These are phyloP conservation scores for Pythium pyrilobum DNA, from an alignment of 352 stramenopile species.

Conservation along the genomic window DNA sequence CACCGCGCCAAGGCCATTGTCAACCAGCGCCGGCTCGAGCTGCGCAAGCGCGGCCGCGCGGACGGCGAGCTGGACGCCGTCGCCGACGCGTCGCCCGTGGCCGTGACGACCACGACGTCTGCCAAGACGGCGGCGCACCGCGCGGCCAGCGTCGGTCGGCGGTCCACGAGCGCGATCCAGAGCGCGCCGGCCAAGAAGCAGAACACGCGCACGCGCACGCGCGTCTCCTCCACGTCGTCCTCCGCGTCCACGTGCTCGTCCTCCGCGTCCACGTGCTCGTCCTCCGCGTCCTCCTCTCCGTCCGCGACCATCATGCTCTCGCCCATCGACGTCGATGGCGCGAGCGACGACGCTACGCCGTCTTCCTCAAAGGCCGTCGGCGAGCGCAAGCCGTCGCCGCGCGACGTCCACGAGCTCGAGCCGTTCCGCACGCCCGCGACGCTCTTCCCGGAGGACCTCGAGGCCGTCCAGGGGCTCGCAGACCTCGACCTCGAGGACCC, in stretches of 20 bases:
- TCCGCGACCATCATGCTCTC: slow-evolving; percentile 14
- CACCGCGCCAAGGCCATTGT: slow-evolving; percentile 29
- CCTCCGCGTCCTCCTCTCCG: no score
- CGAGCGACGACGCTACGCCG: background rate
- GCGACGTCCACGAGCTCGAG: slow-evolving; percentile 15
- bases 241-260: no score
- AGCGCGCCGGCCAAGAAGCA: background rate
- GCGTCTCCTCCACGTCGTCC: no score
- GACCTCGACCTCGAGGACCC: background rate
- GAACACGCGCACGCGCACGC: no score
- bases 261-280: no score
- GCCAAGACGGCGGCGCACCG: background rate
- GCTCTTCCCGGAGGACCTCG: slow-evolving; percentile 19
- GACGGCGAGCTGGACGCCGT: no score
- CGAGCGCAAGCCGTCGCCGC: slow-evolving; percentile 5
- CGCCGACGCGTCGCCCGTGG: no score
- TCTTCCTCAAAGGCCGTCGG: background rate
- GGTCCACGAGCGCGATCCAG: slow-evolving; percentile 1
- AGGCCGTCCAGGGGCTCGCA: slow-evolving; percentile 11
- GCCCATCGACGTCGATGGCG: slow-evolving; percentile 13
- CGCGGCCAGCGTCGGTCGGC: background rate
- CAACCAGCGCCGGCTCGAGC: slow-evolving; percentile 28
- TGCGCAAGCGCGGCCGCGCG: slow-evolving; percentile 14
- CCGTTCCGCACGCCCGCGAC: slow-evolving; percentile 11
- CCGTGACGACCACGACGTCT: background rate